Evolutionary conservation across 768 basidiomycete species (phyloP).

Genomic region (Guyanaporus albipodus): DNA sequence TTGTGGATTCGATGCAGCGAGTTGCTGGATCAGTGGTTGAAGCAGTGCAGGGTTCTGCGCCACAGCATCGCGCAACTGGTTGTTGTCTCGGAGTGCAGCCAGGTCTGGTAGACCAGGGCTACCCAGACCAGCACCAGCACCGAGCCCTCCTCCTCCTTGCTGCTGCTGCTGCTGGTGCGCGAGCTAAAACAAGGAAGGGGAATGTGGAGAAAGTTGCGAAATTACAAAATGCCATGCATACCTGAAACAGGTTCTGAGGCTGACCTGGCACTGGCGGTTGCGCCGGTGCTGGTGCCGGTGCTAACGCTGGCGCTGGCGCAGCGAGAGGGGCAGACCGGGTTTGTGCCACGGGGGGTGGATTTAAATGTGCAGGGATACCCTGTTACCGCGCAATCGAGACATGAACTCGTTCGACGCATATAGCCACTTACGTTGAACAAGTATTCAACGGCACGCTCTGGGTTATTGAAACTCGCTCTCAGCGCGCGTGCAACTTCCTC

Average conservation of each 20-base stretch:
- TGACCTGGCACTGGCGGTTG: conserved; percentile 38
- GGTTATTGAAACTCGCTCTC: conserved; percentile 94
- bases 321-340: conserved; percentile 30
- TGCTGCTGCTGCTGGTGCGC: conserved; percentile 52
- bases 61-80: conserved; percentile 69
- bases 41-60: conserved; percentile 72
- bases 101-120: conserved; percentile 37
- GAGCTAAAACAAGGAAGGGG: conserved; percentile 46
- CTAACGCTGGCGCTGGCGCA: conserved; percentile 21
- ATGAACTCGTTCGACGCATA: conserved; percentile 1
- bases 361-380: conserved; percentile 65
- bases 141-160: conserved; percentile 20
- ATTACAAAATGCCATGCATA: conserved; percentile 29
- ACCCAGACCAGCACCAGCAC: conserved; percentile 24
- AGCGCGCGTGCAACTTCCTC: conserved; percentile 83
- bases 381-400: conserved; percentile 29
- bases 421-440: conserved; percentile 71
- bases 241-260: conserved; percentile 87
- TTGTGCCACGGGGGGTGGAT: too few relatives aligned
- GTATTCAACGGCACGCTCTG: conserved; percentile 98
- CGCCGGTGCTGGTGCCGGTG: conserved; percentile 23
- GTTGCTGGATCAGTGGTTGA: conserved; percentile 81
- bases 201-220: neutral
- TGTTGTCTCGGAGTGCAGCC: conserved; percentile 53
- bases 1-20: conserved; percentile 68